These are phyloP conservation scores for Daldinia vernicosa DNA, from an alignment of 495 filamentous ascomycete species.

Conservation along the genomic window DNA sequence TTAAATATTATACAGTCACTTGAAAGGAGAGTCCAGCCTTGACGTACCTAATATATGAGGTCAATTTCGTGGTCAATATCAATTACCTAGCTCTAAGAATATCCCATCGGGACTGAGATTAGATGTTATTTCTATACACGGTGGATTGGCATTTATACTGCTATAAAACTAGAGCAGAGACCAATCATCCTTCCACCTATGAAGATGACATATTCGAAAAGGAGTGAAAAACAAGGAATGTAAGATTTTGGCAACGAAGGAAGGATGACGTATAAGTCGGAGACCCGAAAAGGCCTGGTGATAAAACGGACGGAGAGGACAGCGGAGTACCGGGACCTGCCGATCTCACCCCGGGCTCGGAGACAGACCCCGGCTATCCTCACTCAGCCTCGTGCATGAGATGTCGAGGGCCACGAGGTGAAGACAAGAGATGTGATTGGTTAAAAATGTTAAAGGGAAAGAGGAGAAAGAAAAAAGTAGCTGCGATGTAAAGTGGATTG, in stretches of 20 bases:
- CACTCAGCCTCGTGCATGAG: slow-evolving; percentile 34
- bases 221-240: background rate
- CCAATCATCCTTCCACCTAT: background rate
- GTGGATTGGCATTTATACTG: too few relatives aligned
- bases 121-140: too few relatives aligned
- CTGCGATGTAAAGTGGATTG: slow-evolving; percentile 39
- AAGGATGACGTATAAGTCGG: slow-evolving; percentile 20
- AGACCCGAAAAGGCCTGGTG: slow-evolving; percentile 4
- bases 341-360: slow-evolving; percentile 28
- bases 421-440: slow-evolving; percentile 30
- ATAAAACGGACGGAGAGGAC: slow-evolving; percentile 23
- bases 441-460: slow-evolving; percentile 7
- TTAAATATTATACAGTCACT: background rate
- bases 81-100: background rate
- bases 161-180: background rate
- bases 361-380: slow-evolving; percentile 19
- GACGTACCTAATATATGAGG: background rate
- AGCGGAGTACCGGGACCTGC: slow-evolving; percentile 18
- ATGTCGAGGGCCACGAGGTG: slow-evolving; percentile 38
- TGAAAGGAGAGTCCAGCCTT: background rate
- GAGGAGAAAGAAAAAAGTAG: slow-evolving; percentile 32
- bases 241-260: background rate
- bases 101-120: background rate
- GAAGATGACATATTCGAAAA: background rate
- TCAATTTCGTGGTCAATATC: background rate